phyloP scores from a whole-genome alignment of 2,329 filamentous ascomycete genomes.

The Didymellaceae sp. region DNA sequence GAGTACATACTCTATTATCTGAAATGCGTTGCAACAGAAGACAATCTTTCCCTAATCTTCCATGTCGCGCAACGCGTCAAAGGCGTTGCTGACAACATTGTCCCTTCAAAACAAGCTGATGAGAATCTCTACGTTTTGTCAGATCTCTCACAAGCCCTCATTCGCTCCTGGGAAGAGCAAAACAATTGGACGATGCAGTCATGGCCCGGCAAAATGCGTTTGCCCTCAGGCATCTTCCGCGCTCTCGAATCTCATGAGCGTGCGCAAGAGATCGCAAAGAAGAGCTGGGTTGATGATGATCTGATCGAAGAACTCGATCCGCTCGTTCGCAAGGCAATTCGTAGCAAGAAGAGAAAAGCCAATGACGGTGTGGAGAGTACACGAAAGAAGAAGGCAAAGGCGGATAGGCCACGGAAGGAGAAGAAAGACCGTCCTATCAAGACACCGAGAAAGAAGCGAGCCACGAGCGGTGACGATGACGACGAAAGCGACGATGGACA shows the following conservation, averaged over 20 bases:
- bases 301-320: constrained; percentile 77
- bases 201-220: constrained; percentile 78
- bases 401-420: constrained; percentile 37
- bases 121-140: constrained; percentile 84
- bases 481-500: constrained; percentile 38
- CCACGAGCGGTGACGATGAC: constrained; percentile 42
- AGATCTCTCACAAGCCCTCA: constrained; percentile 82
- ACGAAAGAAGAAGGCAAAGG: constrained; percentile 43
- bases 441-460: constrained; percentile 47
- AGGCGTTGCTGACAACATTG: constrained; percentile 81
- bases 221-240: constrained; percentile 80
- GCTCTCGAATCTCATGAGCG: constrained; percentile 76
- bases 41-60: constrained; percentile 87
- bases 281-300: constrained; percentile 80
- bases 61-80: constrained; percentile 94
- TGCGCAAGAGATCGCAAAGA: constrained; percentile 85
- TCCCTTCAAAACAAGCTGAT: constrained; percentile 59
- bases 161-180: constrained; percentile 84
- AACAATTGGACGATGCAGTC: constrained; percentile 86
- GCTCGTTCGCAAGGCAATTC: constrained; percentile 73
- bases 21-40: constrained; percentile 78
- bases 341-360: constrained; percentile 59
- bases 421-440: constrained; percentile 41
- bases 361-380: constrained; percentile 34
- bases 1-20: constrained; percentile 92